Evolutionary conservation across 1,139 yeast species (phyloP).

Genomic region (Candida frijolesensis): DNA sequence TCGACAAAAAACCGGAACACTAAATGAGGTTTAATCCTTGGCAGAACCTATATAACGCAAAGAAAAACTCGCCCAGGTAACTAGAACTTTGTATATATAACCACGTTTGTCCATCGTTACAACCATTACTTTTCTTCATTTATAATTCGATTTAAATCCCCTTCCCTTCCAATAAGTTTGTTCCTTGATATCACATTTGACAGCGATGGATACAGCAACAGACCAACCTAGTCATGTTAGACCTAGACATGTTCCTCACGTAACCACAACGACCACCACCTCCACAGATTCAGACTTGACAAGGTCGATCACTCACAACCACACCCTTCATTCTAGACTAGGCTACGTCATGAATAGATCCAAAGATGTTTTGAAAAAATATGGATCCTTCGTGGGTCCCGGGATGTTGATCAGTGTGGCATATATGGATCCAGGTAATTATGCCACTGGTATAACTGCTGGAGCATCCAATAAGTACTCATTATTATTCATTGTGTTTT

Average conservation of each 20-base stretch:
- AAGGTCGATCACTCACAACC: background rate
- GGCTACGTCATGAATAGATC: constrained; percentile 8
- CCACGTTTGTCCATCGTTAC: background rate
- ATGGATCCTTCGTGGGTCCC: constrained; percentile 69
- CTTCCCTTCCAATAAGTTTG: background rate
- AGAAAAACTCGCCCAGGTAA: no score
- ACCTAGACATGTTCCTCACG: constrained; percentile 3
- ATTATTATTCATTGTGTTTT: constrained; percentile 62
- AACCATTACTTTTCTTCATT: background rate
- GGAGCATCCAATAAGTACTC: constrained; percentile 71
- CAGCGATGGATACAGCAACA: background rate
- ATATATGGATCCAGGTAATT: constrained; percentile 86
- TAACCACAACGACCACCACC: background rate
- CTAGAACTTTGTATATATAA: background rate
- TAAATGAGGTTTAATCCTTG: background rate
- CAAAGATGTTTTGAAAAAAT: constrained; percentile 35
- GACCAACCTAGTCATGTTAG: background rate
- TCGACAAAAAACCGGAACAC: background rate
- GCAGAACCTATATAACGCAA: background rate
- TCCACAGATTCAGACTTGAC: background rate
- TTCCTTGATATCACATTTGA: background rate
- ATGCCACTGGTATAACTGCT: constrained; percentile 76
- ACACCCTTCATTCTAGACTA: constrained; percentile 2
- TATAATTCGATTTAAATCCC: background rate
- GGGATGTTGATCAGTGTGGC: constrained; percentile 79